Evolutionary conservation across 2,329 filamentous ascomycete species (phyloP).

Genomic region (Cordyceps cateniannulata): DNA sequence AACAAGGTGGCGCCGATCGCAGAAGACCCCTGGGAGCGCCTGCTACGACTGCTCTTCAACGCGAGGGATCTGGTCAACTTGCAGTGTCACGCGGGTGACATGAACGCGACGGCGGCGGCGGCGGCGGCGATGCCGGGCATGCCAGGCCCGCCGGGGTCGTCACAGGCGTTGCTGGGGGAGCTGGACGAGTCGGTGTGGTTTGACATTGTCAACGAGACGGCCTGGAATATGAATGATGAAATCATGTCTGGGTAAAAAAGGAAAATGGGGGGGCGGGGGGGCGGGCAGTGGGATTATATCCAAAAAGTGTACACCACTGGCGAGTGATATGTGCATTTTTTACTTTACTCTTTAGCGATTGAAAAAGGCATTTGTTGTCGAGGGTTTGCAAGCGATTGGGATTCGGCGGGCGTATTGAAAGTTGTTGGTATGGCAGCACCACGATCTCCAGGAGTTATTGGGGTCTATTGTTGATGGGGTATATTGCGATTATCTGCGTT

Average conservation of each 20-base stretch:
- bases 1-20: conserved; percentile 12
- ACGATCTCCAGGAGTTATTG: neutral
- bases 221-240: conserved; percentile 13
- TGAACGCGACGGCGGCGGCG: conserved; percentile 12
- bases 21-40: conserved; percentile 27
- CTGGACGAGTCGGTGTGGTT: conserved; percentile 14
- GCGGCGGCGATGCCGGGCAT: conserved; percentile 14
- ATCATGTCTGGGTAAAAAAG: conserved; percentile 11
- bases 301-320: neutral
- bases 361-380: neutral
- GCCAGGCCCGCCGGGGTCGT: conserved; percentile 14
- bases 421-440: neutral
- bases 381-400: neutral
- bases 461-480: neutral
- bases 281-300: neutral
- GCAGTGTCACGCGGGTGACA: conserved; percentile 23
- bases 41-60: conserved; percentile 25
- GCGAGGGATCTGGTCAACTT: conserved; percentile 25
- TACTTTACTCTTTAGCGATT: neutral
- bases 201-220: conserved; percentile 13
- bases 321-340: neutral
- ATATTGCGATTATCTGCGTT: neutral
- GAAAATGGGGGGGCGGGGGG: neutral
- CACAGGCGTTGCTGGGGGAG: conserved; percentile 9
- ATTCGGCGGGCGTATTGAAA: neutral